Base-by-base conservation (phyloP, 345 rosid species). In the Cardamine resedifolia region DNA sequence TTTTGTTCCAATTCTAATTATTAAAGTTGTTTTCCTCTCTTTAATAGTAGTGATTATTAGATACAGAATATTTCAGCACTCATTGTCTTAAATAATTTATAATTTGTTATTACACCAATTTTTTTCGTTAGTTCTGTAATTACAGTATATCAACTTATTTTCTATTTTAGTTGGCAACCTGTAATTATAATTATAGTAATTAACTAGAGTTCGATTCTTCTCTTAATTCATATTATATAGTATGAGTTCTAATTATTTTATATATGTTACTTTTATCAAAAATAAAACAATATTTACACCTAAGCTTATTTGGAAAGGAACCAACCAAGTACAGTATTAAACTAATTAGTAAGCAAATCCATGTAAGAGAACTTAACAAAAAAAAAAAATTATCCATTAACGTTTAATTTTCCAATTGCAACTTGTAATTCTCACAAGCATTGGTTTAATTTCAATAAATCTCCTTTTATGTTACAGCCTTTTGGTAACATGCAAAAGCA, bases 11-110 rank as follows among this genome's bases (percentile, higher is more conserved):
- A 20, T 76, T 47, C 53, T 64, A 48, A 47, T 76, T 63, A 70
- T 56, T 70, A 70, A 53, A 68, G 59, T 69, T 69, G 31, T 61
- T 69, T 69, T 62, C 34, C 21, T 26, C 66, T 64, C 60, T 65
- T 47, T 58, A 66, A 15, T 56, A 20, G 39, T 56, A 20, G 39
- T 59, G 68, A 38, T 74, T 59, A 73, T 50, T 27, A 49, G n/a
- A 24, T 20, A 44, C 33, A 45, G 18, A 56, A 64, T 74, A 58
- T 57, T n/a, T 48, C 66, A 38, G 33, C 59, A 66, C 78, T 66
- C 78, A 30, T 59, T 72, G 57, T 44, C 64, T 64, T 55, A 36
- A 63, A 44, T 62, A 41, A 30, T 50, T 58, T 38, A 28, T 60
- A 4, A 4, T 41, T 41, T 28, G 43, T 58, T 20, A 58, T 36